Conservation (phyloP, 176 grass and related monocot species). For the Triticum dicoccoides region DNA sequence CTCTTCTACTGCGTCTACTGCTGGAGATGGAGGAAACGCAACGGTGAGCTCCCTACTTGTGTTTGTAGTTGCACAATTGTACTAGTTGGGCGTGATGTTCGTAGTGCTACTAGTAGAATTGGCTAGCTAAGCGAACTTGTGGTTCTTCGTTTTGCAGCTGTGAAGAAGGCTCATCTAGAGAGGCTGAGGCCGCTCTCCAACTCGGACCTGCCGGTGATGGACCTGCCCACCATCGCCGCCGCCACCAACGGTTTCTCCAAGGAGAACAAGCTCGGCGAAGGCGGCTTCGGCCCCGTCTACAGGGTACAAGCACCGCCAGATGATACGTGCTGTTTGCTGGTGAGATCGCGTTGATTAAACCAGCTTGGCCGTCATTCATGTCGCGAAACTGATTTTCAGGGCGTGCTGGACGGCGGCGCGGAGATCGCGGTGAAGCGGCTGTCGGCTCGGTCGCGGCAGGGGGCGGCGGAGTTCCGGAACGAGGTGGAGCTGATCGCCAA, state of each 20-base stretch:
- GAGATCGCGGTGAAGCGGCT: conserved; percentile 94
- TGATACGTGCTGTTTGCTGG: neutral
- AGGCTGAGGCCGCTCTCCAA: conserved; percentile 60
- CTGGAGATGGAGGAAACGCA: conserved; percentile 97
- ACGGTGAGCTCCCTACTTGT: conserved; percentile 41
- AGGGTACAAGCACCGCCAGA: conserved; percentile 33
- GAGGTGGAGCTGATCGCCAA: conserved; percentile 94
- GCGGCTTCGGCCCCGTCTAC: conserved; percentile 86
- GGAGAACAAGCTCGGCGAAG: conserved; percentile 92
- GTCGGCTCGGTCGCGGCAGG: conserved; percentile 71
- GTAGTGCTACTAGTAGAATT: neutral
- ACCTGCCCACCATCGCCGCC: conserved; percentile 54
- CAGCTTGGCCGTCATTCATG: neutral
- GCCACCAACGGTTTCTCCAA: conserved; percentile 82
- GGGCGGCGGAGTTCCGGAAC: conserved; percentile 61
- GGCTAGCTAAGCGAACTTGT: neutral
- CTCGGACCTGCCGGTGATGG: conserved; percentile 78
- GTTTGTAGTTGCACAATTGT: too few relatives aligned
- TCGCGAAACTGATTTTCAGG: conserved; percentile 11
- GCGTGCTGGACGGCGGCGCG: conserved; percentile 48
- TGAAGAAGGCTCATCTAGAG: conserved; percentile 69
- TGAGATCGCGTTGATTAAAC: neutral
- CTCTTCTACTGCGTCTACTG: conserved; percentile 79
- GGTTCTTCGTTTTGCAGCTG: conserved; percentile 41
- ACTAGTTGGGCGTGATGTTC: too few relatives aligned